Evolutionary conservation across 140 eudicot species (phyloP).

Genomic region (Flaveria floridana): DNA sequence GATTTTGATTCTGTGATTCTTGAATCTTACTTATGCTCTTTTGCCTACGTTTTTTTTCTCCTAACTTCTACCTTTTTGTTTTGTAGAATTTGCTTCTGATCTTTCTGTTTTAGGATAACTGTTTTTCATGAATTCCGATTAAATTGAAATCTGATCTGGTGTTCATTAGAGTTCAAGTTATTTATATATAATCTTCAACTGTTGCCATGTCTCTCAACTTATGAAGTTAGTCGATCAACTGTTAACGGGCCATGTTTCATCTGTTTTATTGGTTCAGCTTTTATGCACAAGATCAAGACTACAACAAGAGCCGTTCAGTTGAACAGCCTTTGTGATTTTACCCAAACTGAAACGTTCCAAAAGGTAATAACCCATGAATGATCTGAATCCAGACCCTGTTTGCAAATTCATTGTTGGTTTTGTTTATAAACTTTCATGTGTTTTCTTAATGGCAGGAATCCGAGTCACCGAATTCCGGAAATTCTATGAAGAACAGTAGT

Average conservation of each 20-base stretch:
- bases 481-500: slow-evolving; percentile 24
- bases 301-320: slow-evolving; percentile 53
- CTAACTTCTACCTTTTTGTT: too few species aligned
- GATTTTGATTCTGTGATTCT: background rate
- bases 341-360: slow-evolving; percentile 40
- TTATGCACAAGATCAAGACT: slow-evolving; percentile 74
- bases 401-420: background rate
- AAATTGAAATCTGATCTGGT: background rate
- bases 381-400: background rate
- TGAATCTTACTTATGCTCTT: background rate
- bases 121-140: background rate
- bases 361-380: slow-evolving; percentile 36
- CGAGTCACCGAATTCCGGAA: slow-evolving; percentile 28
- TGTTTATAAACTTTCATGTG: background rate
- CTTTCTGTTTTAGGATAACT: background rate
- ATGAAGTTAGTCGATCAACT: too few species aligned
- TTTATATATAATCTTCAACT: too few species aligned
- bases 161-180: background rate
- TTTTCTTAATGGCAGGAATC: slow-evolving; percentile 37
- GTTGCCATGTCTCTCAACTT: too few species aligned
- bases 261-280: slow-evolving; percentile 51
- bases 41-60: too few species aligned
- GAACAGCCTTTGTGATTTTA: slow-evolving; percentile 68
- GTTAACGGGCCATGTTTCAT: background rate
- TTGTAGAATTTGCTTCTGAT: background rate